A percentile compares a stretch with the other conserved stretches of the same genome.
These are phyloP conservation scores for Cercophora newfieldiana DNA, from an alignment of 495 filamentous ascomycete species.

Conservation along the genomic window DNA sequence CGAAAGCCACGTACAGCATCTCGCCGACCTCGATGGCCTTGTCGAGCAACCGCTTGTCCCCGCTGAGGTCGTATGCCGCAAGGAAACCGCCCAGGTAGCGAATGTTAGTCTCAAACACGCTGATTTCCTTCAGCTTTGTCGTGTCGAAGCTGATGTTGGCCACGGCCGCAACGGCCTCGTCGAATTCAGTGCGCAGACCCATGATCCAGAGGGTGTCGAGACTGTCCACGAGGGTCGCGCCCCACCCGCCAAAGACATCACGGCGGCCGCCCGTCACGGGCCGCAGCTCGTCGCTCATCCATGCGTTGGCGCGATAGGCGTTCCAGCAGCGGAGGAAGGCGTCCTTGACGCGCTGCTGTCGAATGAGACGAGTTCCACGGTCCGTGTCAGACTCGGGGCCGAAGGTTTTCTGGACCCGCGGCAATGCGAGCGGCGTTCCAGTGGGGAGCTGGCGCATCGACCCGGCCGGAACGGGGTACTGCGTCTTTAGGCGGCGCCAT, in stretches of 20 bases:
- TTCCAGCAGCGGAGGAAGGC: conserved; percentile 75
- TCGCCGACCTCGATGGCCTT: conserved; percentile 84
- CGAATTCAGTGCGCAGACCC: conserved; percentile 85
- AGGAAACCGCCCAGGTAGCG: conserved; percentile 78
- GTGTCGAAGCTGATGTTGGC: conserved; percentile 81
- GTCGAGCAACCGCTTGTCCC: conserved; percentile 65
- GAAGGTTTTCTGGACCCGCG: conserved; percentile 65
- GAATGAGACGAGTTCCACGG: conserved; percentile 42
- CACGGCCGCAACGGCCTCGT: conserved; percentile 76
- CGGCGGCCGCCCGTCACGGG: conserved; percentile 57
- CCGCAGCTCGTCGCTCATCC: conserved; percentile 73
- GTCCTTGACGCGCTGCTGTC: conserved; percentile 56
- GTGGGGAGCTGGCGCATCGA: conserved; percentile 71
- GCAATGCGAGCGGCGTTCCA: conserved; percentile 61
- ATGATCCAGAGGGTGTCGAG: conserved; percentile 96
- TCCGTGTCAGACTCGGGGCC: conserved; percentile 32
- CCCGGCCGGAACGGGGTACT: conserved; percentile 59
- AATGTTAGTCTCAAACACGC: conserved; percentile 80
- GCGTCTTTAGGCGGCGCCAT: conserved; percentile 42
- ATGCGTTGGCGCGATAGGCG: conserved; percentile 73
- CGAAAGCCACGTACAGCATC: conserved; percentile 81
- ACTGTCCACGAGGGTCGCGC: conserved; percentile 85
- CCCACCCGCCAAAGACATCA: conserved; percentile 90
- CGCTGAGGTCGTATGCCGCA: conserved; percentile 73
- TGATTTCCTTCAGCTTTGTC: conserved; percentile 56